A percentile compares a stretch with the other conserved stretches of the same genome.
phyloP scores from a whole-genome alignment of 164 flowering plant species.

The Litsea cubeba region DNA sequence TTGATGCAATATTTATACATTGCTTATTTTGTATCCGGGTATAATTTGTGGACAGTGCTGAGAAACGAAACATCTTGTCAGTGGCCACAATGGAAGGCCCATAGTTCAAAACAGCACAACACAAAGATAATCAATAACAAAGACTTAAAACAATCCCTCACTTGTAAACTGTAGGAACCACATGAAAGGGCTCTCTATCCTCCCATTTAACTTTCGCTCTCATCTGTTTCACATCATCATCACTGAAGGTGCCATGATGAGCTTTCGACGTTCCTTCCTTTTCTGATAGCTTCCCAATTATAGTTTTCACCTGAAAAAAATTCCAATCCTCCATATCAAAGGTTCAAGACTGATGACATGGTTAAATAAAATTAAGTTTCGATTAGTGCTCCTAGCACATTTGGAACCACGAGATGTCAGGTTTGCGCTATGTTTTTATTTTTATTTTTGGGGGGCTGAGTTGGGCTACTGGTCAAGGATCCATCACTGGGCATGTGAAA shows the following conservation, averaged over 20 bases:
- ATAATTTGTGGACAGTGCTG: too few relatives aligned
- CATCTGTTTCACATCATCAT: slow-evolving; percentile 37
- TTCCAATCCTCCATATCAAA: neutral
- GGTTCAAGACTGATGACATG: too few relatives aligned
- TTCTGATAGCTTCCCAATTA: slow-evolving; percentile 43
- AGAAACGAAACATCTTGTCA: too few relatives aligned
- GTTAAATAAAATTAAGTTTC: too few relatives aligned
- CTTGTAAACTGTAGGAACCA: slow-evolving; percentile 40
- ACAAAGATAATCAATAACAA: neutral
- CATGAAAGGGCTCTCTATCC: slow-evolving; percentile 43
- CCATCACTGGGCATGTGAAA: too few relatives aligned
- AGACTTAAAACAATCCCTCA: slow-evolving; percentile 1
- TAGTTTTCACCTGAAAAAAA: slow-evolving; percentile 36
- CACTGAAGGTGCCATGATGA: slow-evolving; percentile 49
- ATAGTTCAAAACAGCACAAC: neutral
- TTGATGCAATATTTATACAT: too few relatives aligned
- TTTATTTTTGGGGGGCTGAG: too few relatives aligned
- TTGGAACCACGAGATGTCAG: too few relatives aligned
- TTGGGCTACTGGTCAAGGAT: too few relatives aligned
- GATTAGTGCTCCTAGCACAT: too few relatives aligned
- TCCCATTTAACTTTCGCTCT: slow-evolving; percentile 41
- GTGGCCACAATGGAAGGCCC: neutral
- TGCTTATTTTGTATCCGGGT: too few relatives aligned
- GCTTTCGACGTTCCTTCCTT: slow-evolving; percentile 55
- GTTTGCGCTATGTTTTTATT: neutral